Conservation (phyloP, 352 stramenopile genomes). For the Pythium plurisporium region DNA sequence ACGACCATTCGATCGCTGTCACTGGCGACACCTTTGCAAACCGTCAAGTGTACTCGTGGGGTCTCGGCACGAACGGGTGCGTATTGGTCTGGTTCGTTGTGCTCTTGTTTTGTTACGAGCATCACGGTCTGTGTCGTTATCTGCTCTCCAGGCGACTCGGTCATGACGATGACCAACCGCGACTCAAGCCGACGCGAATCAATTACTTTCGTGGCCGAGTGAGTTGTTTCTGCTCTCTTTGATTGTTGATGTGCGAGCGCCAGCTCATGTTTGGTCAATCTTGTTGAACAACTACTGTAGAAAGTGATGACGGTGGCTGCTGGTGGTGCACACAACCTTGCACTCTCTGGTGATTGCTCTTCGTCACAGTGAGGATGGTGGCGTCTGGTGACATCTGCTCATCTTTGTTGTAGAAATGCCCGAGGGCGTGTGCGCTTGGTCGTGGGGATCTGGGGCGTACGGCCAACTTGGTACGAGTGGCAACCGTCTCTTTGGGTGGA, state of each 20-base stretch:
- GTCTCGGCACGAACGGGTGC: constrained; percentile 58
- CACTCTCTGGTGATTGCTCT: constrained; percentile 42
- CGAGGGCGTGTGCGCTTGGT: constrained; percentile 61
- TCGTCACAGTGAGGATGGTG: not conserved
- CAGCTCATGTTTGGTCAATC: too few species aligned
- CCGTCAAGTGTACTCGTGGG: constrained; percentile 81
- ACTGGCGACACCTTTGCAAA: constrained; percentile 53
- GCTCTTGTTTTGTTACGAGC: not conserved
- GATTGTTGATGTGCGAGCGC: too few species aligned
- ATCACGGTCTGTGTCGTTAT: not conserved
- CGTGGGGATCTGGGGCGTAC: constrained; percentile 58
- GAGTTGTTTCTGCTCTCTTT: not conserved
- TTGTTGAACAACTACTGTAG: too few species aligned
- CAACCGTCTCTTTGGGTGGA: not conserved
- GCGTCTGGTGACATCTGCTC: not conserved
- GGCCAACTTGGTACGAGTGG: constrained; percentile 53
- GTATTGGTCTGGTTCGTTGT: not conserved
- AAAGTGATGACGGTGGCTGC: constrained; percentile 61
- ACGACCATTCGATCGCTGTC: constrained; percentile 65
- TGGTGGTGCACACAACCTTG: constrained; percentile 64
- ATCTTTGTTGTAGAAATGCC: constrained; percentile 35
- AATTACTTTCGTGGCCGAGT: constrained; percentile 68
- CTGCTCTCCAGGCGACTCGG: constrained; percentile 48
- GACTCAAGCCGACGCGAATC: constrained; percentile 59
- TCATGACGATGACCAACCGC: constrained; percentile 50